Base-by-base conservation (phyloP, 495 filamentous ascomycete species). In the Aspergillus taichungensis region DNA sequence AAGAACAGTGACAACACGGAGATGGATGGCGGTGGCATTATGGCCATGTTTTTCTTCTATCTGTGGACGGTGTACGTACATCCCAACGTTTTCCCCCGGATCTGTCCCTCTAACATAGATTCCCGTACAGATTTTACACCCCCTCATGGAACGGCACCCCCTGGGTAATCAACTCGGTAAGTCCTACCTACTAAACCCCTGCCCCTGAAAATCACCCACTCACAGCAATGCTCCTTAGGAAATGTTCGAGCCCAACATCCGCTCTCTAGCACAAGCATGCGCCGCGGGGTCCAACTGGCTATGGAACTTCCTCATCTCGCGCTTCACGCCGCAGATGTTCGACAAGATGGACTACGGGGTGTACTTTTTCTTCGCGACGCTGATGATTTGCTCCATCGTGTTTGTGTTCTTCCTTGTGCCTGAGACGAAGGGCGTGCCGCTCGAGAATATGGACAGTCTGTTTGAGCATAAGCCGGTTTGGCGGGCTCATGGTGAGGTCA, bases 241-340 rank as follows among this genome's bases (percentile, higher is more conserved):
- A 63, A 77, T 79, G 66, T 78, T 78, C 52, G 73, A 76, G 54
- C 74, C 76, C 48, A 80, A 76, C 57, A 74, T 79, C 29, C 75
- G 79, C 38, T 78, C 78, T 3, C 72, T 87, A 13, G 82, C 79
- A 8, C 82, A 85, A 65, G 82, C 82, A 18, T 80, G 71, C 30
- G 80, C 82, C 1, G 78, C 82, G 10, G 77, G 76, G 13, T 81
- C 76, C 52, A 85, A 87, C 66, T 87, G 83, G 83, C 74, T 87
- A 40, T 84, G 76, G 74, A 85, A 86, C 66, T 88, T 87, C 65
- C 74, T 86, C 52, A 69, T 88, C 50, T 76, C 74, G 1, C 74
- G 83, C 27, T 86, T 84, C 63, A 86, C 83, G 5, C 80, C 80
- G 13, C 81, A 88, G 55, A 87, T 87, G 80, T 87, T 88, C 62